These are phyloP conservation scores for Dalechampia spathulata DNA, from an alignment of 441 rosid genomes.

Conservation along the genomic window DNA sequence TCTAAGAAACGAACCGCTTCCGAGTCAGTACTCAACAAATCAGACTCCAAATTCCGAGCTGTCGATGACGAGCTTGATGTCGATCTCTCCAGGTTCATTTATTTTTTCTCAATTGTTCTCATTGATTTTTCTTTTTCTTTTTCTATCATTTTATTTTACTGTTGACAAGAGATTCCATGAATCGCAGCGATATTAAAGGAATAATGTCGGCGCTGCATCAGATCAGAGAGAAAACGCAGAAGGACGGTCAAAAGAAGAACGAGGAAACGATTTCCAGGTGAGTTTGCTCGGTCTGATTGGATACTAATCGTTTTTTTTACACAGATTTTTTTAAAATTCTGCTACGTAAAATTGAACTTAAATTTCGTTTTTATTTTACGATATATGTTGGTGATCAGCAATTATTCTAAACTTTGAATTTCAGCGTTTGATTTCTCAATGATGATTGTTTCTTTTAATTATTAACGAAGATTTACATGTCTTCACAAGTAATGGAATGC, in stretches of 20 bases:
- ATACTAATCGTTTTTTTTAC: background rate
- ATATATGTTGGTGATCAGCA: no score
- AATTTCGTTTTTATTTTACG: no score
- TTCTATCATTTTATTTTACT: background rate
- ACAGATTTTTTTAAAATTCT: no score
- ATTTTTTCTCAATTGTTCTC: conserved; percentile 2
- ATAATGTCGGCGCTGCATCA: conserved; percentile 75
- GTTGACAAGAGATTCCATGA: background rate
- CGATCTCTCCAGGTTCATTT: conserved; percentile 49
- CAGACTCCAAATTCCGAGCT: conserved; percentile 34
- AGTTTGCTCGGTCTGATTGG: background rate
- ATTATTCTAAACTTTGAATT: background rate
- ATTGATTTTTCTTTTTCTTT: background rate
- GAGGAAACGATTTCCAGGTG: conserved; percentile 86
- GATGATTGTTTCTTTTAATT: no score
- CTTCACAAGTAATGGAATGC: no score
- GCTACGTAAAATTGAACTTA: no score
- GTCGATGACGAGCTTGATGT: conserved; percentile 43
- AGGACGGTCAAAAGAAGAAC: conserved; percentile 76
- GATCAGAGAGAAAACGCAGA: conserved; percentile 65
- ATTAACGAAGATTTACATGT: no score
- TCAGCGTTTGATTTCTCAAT: background rate
- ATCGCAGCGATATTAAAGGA: conserved; percentile 70
- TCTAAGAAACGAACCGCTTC: conserved; percentile 39
- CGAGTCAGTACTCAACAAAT: conserved; percentile 36